Evolutionary conservation across 208 protist genomes (phyloP).

Genomic region (Leishmania lainsoni): DNA sequence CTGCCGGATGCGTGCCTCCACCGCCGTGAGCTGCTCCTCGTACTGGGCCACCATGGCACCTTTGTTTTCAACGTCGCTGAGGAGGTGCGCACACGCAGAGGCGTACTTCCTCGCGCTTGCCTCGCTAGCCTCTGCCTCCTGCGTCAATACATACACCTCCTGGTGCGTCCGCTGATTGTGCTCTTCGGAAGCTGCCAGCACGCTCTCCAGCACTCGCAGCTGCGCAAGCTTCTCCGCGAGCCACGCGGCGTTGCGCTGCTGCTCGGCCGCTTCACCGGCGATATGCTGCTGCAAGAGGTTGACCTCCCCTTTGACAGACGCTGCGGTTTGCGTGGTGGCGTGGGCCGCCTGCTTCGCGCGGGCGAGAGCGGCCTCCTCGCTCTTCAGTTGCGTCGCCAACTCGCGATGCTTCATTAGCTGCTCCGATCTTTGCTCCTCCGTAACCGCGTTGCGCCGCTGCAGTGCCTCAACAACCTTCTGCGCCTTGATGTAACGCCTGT

Average conservation of each 20-base stretch:
- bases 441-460: slow-evolving; percentile 64
- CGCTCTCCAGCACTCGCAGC: slow-evolving; percentile 88
- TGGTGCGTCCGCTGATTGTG: slow-evolving; percentile 90
- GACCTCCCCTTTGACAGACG: slow-evolving; percentile 51
- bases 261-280: slow-evolving; percentile 48
- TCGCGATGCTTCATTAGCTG: slow-evolving; percentile 64
- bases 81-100: slow-evolving; percentile 69
- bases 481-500: slow-evolving; percentile 53
- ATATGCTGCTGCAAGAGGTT: slow-evolving; percentile 83
- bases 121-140: slow-evolving; percentile 88
- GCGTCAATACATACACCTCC: slow-evolving; percentile 84
- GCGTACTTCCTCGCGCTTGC: slow-evolving; percentile 66
- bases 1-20: slow-evolving; percentile 60
- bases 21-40: slow-evolving; percentile 77
- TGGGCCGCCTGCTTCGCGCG: slow-evolving; percentile 36
- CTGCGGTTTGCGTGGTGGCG: slow-evolving; percentile 43
- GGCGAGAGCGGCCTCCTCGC: slow-evolving; percentile 63
- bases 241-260: slow-evolving; percentile 74
- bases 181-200: slow-evolving; percentile 81
- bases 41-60: slow-evolving; percentile 85
- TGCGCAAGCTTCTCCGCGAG: slow-evolving; percentile 83
- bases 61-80: slow-evolving; percentile 89
- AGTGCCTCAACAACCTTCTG: slow-evolving; percentile 73
- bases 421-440: slow-evolving; percentile 49
- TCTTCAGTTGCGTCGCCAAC: slow-evolving; percentile 40